These are phyloP conservation scores for Collybia mongolica DNA, from an alignment of 768 basidiomycete species.

Conservation along the genomic window DNA sequence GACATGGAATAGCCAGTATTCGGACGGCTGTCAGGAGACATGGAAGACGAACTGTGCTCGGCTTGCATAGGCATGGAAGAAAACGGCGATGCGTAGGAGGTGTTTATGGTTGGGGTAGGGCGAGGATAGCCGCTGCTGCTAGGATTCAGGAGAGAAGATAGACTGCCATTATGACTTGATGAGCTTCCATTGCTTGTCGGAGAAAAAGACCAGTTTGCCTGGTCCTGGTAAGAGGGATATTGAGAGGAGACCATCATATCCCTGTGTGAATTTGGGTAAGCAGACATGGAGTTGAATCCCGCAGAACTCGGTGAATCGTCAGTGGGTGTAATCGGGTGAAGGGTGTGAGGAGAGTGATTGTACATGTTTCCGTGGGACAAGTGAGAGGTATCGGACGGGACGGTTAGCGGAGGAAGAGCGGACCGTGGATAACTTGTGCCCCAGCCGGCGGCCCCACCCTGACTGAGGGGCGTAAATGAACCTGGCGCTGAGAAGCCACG, in stretches of 20 bases:
- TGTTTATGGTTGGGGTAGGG: conserved; percentile 69
- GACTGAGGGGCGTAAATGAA: conserved; percentile 71
- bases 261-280: conserved; percentile 40
- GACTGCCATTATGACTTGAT: conserved; percentile 67
- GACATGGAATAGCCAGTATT: conserved; percentile 86
- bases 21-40: conserved; percentile 84
- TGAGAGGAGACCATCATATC: conserved; percentile 52
- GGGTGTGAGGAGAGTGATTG: conserved; percentile 56
- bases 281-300: conserved; percentile 39
- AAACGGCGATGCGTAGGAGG: conserved; percentile 70
- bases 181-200: conserved; percentile 45
- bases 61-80: conserved; percentile 67
- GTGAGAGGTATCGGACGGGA: conserved; percentile 72
- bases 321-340: conserved; percentile 67
- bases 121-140: conserved; percentile 55
- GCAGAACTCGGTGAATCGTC: conserved; percentile 64
- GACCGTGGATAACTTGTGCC: conserved; percentile 56
- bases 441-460: conserved; percentile 58
- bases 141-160: conserved; percentile 80
- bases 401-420: conserved; percentile 78
- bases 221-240: conserved; percentile 61
- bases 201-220: conserved; percentile 53
- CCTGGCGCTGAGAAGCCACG: conserved; percentile 86
- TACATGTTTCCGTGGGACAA: conserved; percentile 59
- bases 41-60: conserved; percentile 67